These are phyloP conservation scores for Gossypium anomalum DNA, from an alignment of 345 rosid genomes.

Conservation along the genomic window DNA sequence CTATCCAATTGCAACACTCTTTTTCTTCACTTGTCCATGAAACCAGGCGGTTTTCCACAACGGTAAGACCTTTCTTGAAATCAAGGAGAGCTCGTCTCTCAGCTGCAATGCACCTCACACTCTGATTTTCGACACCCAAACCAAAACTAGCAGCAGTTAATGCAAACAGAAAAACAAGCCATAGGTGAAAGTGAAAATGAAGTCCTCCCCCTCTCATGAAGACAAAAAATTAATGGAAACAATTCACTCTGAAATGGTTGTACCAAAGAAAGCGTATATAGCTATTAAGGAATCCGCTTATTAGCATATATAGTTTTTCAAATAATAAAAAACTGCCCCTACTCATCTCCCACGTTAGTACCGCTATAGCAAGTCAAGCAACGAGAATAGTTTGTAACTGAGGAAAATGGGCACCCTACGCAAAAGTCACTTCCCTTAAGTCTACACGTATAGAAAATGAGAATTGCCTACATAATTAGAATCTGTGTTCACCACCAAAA, in stretches of 20 bases:
- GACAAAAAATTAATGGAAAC: neutral
- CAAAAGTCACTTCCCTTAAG: too few species aligned
- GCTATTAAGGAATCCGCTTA: neutral
- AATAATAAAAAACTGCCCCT: too few species aligned
- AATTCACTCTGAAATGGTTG: neutral
- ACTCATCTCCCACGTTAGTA: too few species aligned
- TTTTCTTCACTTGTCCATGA: neutral
- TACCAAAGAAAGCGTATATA: neutral
- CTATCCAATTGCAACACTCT: conserved; percentile 14
- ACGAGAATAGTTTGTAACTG: too few species aligned
- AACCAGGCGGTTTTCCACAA: neutral
- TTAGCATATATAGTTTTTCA: too few species aligned
- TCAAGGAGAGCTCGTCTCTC: conserved; percentile 10
- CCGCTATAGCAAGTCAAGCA: too few species aligned
- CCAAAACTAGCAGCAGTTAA: neutral
- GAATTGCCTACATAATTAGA: too few species aligned
- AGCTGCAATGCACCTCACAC: neutral
- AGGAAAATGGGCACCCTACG: too few species aligned
- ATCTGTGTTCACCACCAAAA: too few species aligned
- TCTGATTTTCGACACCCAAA: neutral
- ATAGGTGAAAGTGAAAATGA: neutral
- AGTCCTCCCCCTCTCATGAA: neutral
- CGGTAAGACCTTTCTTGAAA: neutral
- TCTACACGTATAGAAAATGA: too few species aligned
- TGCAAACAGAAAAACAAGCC: neutral